Evolutionary conservation across 1,284 basidiomycete genomes (phyloP).

Genomic region (Boletellus sp.): DNA sequence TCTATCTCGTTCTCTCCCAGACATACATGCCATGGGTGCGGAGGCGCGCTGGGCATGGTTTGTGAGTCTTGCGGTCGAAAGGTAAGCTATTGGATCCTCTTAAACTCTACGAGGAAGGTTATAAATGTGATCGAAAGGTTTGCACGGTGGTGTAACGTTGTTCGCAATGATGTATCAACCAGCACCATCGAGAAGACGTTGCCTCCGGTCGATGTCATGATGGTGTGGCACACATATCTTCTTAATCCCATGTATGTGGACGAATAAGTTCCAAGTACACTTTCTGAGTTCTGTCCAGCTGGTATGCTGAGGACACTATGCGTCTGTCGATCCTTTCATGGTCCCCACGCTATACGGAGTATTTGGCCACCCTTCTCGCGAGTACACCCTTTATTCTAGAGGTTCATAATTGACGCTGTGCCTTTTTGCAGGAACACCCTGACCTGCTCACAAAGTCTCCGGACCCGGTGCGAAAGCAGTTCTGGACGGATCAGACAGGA

Average conservation of each 20-base stretch:
- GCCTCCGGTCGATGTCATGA: conserved; percentile 43
- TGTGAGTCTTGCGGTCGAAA: conserved; percentile 27
- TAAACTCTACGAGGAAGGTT: background rate
- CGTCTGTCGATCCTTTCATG: conserved; percentile 14
- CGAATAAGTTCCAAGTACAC: background rate
- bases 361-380: conserved; percentile 10
- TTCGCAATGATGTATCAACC: background rate
- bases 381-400: background rate
- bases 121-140: conserved; percentile 7
- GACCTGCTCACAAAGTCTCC: conserved; percentile 14
- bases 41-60: conserved; percentile 30
- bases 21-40: conserved; percentile 17
- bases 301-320: conserved; percentile 34
- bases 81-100: conserved; percentile 4
- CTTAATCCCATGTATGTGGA: conserved; percentile 38
- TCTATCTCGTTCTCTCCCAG: conserved; percentile 9
- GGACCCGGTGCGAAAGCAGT: conserved; percentile 6
- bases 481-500: conserved; percentile 27
- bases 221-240: conserved; percentile 48
- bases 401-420: background rate
- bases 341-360: conserved; percentile 14
- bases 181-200: conserved; percentile 10
- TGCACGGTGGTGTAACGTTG: conserved; percentile 17
- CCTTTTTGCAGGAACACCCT: conserved; percentile 11
- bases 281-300: conserved; percentile 16